These are phyloP conservation scores for Leccinellum rugosiceps DNA, from an alignment of 768 basidiomycete genomes.

Conservation along the genomic window DNA sequence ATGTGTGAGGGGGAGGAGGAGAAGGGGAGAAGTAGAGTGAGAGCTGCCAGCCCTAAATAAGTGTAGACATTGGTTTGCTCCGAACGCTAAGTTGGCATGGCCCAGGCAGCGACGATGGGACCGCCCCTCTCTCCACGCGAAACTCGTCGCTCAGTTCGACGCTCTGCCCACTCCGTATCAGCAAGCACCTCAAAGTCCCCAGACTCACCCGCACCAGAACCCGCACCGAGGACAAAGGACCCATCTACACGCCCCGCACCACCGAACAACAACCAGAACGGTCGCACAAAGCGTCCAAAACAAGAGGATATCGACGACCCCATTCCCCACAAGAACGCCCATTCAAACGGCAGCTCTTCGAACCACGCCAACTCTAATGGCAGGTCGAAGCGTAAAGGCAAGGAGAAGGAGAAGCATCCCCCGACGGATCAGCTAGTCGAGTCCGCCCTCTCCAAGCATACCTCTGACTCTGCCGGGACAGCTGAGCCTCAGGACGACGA, in stretches of 20 bases:
- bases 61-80: slow-evolving; percentile 12
- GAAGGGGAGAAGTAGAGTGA: slow-evolving; percentile 6
- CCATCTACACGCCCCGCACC: slow-evolving; percentile 38
- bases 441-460: slow-evolving; percentile 25
- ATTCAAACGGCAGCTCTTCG: slow-evolving; percentile 29
- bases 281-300: slow-evolving; percentile 59
- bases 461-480: slow-evolving; percentile 31
- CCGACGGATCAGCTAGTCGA: slow-evolving; percentile 30
- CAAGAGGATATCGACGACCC: slow-evolving; percentile 71
- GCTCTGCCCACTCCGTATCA: slow-evolving; percentile 64
- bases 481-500: slow-evolving; percentile 40
- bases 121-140: slow-evolving; percentile 76
- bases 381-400: slow-evolving; percentile 61
- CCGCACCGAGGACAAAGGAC: slow-evolving; percentile 41
- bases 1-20: background rate
- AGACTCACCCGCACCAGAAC: slow-evolving; percentile 58
- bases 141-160: slow-evolving; percentile 73
- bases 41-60: slow-evolving; percentile 38
- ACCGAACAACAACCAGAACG: slow-evolving; percentile 37
- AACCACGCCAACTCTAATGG: slow-evolving; percentile 35
- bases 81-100: slow-evolving; percentile 40
- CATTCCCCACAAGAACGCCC: slow-evolving; percentile 43
- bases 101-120: slow-evolving; percentile 68
- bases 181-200: slow-evolving; percentile 71
- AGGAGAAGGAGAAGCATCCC: slow-evolving; percentile 56